phyloP scores from a whole-genome alignment of 2,329 filamentous ascomycete genomes.

The Fusarium scirpi region DNA sequence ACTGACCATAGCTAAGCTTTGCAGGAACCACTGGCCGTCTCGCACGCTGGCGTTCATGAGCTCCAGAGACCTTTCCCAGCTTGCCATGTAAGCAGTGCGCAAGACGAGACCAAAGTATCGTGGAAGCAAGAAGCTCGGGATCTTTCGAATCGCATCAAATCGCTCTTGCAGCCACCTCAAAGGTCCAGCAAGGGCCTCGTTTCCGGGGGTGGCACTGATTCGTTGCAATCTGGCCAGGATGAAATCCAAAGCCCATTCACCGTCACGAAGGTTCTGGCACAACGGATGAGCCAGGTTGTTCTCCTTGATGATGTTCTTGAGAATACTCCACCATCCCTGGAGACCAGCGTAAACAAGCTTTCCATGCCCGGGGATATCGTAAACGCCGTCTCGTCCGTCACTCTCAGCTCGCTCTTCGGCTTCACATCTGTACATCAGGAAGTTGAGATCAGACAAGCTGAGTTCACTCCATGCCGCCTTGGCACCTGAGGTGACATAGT shows the following conservation, averaged over 20 bases:
- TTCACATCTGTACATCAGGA: slow-evolving; percentile 90
- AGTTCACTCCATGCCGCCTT: slow-evolving; percentile 81
- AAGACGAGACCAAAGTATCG: slow-evolving; percentile 93
- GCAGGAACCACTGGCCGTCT: slow-evolving; percentile 87
- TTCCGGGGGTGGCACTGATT: slow-evolving; percentile 72
- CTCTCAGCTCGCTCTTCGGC: slow-evolving; percentile 86
- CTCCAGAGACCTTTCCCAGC: slow-evolving; percentile 80
- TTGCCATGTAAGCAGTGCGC: slow-evolving; percentile 87
- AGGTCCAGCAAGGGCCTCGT: slow-evolving; percentile 71
- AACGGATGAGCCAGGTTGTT: slow-evolving; percentile 95
- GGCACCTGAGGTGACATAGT: slow-evolving; percentile 85
- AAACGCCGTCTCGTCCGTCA: slow-evolving; percentile 84
- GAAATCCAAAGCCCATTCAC: slow-evolving; percentile 93
- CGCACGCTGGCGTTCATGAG: slow-evolving; percentile 83
- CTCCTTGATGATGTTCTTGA: slow-evolving; percentile 84
- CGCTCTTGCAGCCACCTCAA: slow-evolving; percentile 84
- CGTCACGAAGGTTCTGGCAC: slow-evolving; percentile 91
- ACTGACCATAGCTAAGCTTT: slow-evolving; percentile 90
- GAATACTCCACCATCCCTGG: slow-evolving; percentile 98
- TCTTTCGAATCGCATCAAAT: slow-evolving; percentile 84
- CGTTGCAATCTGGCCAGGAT: slow-evolving; percentile 82
- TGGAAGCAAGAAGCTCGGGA: slow-evolving; percentile 91
- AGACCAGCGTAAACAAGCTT: slow-evolving; percentile 92
- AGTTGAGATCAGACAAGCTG: slow-evolving; percentile 87
- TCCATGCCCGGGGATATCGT: slow-evolving; percentile 85